Conservation (phyloP, 352 stramenopile genomes). For the Globisporangium cystogenes region DNA sequence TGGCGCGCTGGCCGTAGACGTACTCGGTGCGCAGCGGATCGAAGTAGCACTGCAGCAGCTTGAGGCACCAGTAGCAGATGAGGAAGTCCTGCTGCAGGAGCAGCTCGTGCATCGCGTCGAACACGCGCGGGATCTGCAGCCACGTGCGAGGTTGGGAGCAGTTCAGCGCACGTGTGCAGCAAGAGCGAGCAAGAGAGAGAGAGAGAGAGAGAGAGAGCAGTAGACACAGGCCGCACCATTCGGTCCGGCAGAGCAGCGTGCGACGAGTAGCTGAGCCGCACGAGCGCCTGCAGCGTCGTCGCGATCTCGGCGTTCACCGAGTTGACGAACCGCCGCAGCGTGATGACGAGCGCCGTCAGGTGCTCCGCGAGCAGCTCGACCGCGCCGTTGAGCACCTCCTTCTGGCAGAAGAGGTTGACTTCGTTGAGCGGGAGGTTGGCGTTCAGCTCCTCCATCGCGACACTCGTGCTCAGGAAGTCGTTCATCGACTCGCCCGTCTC, state of each 20-base stretch:
- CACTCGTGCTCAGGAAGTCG: slow-evolving; percentile 28
- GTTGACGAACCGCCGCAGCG: slow-evolving; percentile 27
- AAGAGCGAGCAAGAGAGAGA: not conserved
- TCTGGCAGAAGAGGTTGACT: slow-evolving; percentile 24
- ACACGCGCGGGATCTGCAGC: slow-evolving; percentile 35
- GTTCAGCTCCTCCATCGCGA: slow-evolving; percentile 57
- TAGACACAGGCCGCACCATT: slow-evolving; percentile 17
- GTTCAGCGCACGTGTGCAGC: not conserved
- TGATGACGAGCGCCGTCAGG: slow-evolving; percentile 27
- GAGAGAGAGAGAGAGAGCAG: not conserved
- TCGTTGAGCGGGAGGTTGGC: slow-evolving; percentile 40
- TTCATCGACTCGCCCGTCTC: slow-evolving; percentile 48
- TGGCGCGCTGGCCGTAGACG: slow-evolving; percentile 34
- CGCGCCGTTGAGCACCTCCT: slow-evolving; percentile 32
- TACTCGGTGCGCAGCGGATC: slow-evolving; percentile 23
- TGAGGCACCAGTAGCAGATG: slow-evolving; percentile 61
- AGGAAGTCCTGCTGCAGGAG: slow-evolving; percentile 54
- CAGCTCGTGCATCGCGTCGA: slow-evolving; percentile 52
- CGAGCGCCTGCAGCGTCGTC: slow-evolving; percentile 43
- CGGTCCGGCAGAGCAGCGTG: slow-evolving; percentile 32
- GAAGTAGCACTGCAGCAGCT: slow-evolving; percentile 62
- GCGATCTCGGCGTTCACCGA: slow-evolving; percentile 29
- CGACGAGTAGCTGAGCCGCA: slow-evolving; percentile 39
- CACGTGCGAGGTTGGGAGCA: not conserved
- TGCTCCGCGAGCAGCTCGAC: slow-evolving; percentile 47